phyloP scores from a whole-genome alignment of 1,284 basidiomycete genomes.

The Rhodotorula glutinis region DNA sequence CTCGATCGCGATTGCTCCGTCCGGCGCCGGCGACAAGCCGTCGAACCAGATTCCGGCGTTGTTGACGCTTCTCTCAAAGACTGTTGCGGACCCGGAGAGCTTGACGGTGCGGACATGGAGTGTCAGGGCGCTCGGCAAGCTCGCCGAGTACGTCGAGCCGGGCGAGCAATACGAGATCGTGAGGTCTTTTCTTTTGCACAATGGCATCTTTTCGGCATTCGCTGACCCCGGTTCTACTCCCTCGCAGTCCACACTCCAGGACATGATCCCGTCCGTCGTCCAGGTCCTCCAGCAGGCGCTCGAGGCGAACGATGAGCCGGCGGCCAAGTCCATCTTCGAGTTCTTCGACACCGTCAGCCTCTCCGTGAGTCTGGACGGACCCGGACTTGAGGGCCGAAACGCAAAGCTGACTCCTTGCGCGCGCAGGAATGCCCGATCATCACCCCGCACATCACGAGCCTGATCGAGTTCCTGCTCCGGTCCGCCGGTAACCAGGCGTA shows the following conservation, averaged over 20 bases:
- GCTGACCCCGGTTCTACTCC: too few species aligned
- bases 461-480: conserved; percentile 83
- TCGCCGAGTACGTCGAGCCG: conserved; percentile 79
- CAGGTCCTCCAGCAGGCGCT: conserved; percentile 83
- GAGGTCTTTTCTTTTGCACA: conserved; percentile 48
- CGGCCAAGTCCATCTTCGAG: conserved; percentile 87
- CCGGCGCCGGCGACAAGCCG: conserved; percentile 56
- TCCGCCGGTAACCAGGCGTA: conserved; percentile 77
- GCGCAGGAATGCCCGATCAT: conserved; percentile 84
- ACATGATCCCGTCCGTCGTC: conserved; percentile 83
- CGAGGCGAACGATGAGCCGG: conserved; percentile 74
- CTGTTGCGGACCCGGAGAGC: conserved; percentile 76
- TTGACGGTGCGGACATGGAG: conserved; percentile 89
- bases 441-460: conserved; percentile 79
- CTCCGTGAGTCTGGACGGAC: conserved; percentile 58
- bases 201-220: too few species aligned
- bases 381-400: too few species aligned
- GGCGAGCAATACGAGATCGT: conserved; percentile 87
- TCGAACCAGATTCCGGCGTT: conserved; percentile 72
- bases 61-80: conserved; percentile 74
- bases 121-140: conserved; percentile 81
- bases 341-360: conserved; percentile 94
- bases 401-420: background rate
- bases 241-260: conserved; percentile 77
- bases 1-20: conserved; percentile 69